Conservation (phyloP, 345 rosid species). For the Populus euphratica region DNA sequence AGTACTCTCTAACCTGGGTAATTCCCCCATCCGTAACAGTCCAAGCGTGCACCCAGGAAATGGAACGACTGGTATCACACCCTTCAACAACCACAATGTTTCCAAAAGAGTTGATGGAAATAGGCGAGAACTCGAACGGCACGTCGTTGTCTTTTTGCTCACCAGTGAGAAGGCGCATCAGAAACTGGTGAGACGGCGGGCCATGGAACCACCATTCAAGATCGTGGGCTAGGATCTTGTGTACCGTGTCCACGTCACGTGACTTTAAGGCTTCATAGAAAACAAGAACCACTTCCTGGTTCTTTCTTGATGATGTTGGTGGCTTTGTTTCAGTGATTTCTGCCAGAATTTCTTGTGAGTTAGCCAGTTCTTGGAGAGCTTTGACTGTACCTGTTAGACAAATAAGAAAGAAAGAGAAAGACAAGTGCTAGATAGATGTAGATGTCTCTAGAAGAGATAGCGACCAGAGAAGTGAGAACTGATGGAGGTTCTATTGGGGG, state of each 20-base stretch:
- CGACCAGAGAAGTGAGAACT: neutral
- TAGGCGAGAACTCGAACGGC: constrained; percentile 50
- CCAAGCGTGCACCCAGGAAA: constrained; percentile 98
- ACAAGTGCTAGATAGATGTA: neutral
- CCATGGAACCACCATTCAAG: constrained; percentile 99
- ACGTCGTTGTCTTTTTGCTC: neutral
- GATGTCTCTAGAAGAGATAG: neutral
- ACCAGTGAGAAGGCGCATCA: constrained; percentile 97
- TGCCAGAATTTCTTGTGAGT: constrained; percentile 54
- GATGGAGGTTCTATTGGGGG: neutral
- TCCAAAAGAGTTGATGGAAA: constrained; percentile 49
- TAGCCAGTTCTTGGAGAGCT: constrained; percentile 67
- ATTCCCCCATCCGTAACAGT: constrained; percentile 89
- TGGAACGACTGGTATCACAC: constrained; percentile 49
- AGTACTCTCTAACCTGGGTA: constrained; percentile 87
- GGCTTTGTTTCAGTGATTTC: constrained; percentile 29
- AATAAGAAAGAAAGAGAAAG: neutral
- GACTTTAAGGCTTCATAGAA: constrained; percentile 78
- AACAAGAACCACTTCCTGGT: constrained; percentile 74
- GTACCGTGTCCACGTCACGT: constrained; percentile 75
- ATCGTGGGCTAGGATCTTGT: constrained; percentile 71
- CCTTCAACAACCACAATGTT: constrained; percentile 79
- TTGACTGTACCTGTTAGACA: neutral
- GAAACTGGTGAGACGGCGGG: constrained; percentile 91
- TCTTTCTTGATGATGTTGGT: constrained; percentile 23